These are phyloP conservation scores for Acer yangbiense DNA, from an alignment of 345 rosid genomes.

Conservation along the genomic window DNA sequence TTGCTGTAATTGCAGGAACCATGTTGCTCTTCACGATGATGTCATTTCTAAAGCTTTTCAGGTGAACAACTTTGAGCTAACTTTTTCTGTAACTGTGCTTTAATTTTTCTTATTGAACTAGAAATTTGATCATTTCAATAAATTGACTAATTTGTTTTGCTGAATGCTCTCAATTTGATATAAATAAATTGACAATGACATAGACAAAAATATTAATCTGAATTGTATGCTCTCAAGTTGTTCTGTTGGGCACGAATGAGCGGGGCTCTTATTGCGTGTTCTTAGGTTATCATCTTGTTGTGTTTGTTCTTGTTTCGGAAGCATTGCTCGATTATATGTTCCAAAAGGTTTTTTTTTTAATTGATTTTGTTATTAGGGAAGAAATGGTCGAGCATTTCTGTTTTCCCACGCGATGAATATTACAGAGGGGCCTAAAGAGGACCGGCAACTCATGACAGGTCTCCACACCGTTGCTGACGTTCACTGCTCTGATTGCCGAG, in stretches of 20 bases:
- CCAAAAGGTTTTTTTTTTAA: not conserved
- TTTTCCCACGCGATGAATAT: slow-evolving; percentile 46
- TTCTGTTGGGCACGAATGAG: not conserved
- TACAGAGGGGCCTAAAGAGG: slow-evolving; percentile 39
- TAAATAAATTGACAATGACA: not conserved
- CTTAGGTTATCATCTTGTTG: not conserved
- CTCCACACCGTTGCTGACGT: slow-evolving; percentile 47
- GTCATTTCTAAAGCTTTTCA: slow-evolving; percentile 62
- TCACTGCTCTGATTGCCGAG: slow-evolving; percentile 35
- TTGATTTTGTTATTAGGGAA: slow-evolving; percentile 32
- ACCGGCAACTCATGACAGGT: slow-evolving; percentile 40
- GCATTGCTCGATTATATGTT: slow-evolving; percentile 1
- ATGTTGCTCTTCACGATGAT: slow-evolving; percentile 62
- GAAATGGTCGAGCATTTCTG: slow-evolving; percentile 42
- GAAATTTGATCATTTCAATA: not conserved
- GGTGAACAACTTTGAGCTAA: slow-evolving; percentile 29
- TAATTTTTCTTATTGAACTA: not conserved
- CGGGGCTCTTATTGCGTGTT: not conserved
- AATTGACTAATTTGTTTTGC: not conserved
- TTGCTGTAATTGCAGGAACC: slow-evolving; percentile 62
- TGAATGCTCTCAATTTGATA: not conserved
- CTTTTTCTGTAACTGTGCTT: slow-evolving; percentile 2
- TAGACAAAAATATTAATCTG: not conserved
- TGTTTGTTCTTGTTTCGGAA: slow-evolving; percentile 3
- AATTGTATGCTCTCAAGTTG: not conserved